Conservation (phyloP, 129 eudicot species). For the Erigeron canadensis region DNA sequence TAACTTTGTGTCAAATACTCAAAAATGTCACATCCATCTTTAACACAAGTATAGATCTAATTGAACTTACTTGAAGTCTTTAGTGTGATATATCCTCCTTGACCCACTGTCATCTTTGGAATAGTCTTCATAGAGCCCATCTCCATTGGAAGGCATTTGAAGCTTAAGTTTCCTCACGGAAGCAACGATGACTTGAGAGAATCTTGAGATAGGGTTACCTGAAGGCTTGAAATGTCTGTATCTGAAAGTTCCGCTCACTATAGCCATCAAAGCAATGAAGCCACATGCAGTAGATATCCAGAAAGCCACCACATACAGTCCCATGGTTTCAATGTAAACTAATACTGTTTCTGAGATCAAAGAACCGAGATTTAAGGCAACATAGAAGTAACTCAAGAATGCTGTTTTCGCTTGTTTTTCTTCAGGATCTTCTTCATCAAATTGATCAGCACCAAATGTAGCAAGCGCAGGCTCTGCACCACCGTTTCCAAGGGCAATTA, state of each 20-base stretch:
- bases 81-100: conserved; percentile 50
- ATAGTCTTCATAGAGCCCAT: conserved; percentile 52
- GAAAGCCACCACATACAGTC: conserved; percentile 57
- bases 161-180: conserved; percentile 48
- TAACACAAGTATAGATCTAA: neutral
- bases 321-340: conserved; percentile 62
- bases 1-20: neutral
- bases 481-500: conserved; percentile 65
- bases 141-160: conserved; percentile 43
- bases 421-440: conserved; percentile 58
- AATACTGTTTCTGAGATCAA: conserved; percentile 60
- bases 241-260: conserved; percentile 48
- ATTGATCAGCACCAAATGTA: conserved; percentile 67
- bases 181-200: conserved; percentile 61
- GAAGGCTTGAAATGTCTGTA: conserved; percentile 59
- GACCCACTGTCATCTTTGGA: conserved; percentile 44
- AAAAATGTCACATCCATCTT: neutral
- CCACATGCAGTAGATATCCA: conserved; percentile 61
- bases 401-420: conserved; percentile 52
- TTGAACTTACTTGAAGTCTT: conserved; percentile 57
- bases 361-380: conserved; percentile 61
- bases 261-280: conserved; percentile 43
- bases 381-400: conserved; percentile 60
- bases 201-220: conserved; percentile 64
- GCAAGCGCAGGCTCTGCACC: conserved; percentile 67